A percentile compares a stretch with the other conserved stretches of the same genome.
These are phyloP conservation scores for Ballota nigra DNA, from an alignment of 257 asterid genomes.

Conservation along the genomic window DNA sequence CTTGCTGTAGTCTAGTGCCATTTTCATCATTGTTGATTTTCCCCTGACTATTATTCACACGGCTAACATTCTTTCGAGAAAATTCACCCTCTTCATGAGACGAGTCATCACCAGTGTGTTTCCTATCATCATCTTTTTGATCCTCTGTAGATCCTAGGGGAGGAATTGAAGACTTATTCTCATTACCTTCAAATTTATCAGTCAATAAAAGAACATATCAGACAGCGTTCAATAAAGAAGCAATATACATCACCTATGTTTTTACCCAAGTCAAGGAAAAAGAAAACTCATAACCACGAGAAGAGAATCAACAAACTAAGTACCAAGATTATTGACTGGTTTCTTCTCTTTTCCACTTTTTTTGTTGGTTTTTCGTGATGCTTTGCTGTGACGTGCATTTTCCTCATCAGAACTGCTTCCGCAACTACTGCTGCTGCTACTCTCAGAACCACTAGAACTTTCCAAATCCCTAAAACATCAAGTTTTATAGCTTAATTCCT, in stretches of 20 bases:
- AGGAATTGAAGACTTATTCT: slow-evolving; percentile 31
- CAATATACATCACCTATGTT: slow-evolving; percentile 1
- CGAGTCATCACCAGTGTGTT: slow-evolving; percentile 30
- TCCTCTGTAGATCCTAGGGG: slow-evolving; percentile 29
- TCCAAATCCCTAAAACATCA: slow-evolving; percentile 48
- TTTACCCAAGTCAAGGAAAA: neutral
- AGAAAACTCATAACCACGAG: neutral
- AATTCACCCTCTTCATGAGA: slow-evolving; percentile 63
- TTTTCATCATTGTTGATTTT: slow-evolving; percentile 29
- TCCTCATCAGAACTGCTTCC: slow-evolving; percentile 71
- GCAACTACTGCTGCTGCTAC: slow-evolving; percentile 50
- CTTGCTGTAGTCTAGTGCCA: slow-evolving; percentile 18
- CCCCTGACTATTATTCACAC: slow-evolving; percentile 46
- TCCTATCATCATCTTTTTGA: slow-evolving; percentile 36
- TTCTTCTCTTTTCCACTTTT: slow-evolving; percentile 30
- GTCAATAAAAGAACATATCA: slow-evolving; percentile 7
- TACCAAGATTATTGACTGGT: slow-evolving; percentile 39
- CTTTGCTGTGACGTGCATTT: slow-evolving; percentile 31
- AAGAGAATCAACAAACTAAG: slow-evolving; percentile 6
- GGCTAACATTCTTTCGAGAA: slow-evolving; percentile 44
- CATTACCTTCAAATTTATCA: slow-evolving; percentile 33
- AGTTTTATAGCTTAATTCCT: neutral
- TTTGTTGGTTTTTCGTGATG: slow-evolving; percentile 33
- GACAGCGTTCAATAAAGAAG: slow-evolving; percentile 3
- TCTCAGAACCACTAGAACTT: slow-evolving; percentile 69